Evolutionary conservation across 164 flowering plant genomes (phyloP).

Genomic region (Chimonanthus salicifolius): DNA sequence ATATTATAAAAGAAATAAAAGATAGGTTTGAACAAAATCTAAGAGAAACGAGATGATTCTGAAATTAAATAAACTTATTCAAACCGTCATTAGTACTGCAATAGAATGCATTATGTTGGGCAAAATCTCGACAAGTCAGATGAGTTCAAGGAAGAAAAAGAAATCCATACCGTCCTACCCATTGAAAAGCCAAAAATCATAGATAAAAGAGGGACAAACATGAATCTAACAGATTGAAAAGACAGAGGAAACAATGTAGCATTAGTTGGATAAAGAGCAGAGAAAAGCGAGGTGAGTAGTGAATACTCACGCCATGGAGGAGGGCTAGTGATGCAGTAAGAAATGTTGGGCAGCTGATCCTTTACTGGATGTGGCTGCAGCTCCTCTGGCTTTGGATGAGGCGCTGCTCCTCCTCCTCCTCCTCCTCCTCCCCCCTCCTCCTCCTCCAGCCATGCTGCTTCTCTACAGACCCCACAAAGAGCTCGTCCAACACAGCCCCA

Average conservation of each 20-base stretch:
- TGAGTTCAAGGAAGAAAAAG: neutral
- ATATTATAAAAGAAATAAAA: neutral
- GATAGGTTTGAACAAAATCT: neutral
- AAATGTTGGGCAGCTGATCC: constrained; percentile 65
- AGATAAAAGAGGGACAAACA: neutral
- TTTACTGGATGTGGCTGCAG: constrained; percentile 64
- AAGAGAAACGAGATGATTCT: neutral
- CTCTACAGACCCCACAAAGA: neutral
- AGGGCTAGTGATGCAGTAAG: constrained; percentile 78
- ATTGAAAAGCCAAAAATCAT: neutral
- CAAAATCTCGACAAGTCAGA: neutral
- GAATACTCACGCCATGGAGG: constrained; percentile 80
- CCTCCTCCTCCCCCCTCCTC: constrained; percentile 16
- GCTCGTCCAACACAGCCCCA: neutral
- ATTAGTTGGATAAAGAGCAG: neutral
- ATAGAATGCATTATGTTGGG: neutral
- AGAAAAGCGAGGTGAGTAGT: neutral
- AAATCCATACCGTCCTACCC: neutral
- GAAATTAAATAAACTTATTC: neutral
- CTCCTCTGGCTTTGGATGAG: constrained; percentile 69
- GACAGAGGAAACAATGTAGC: neutral
- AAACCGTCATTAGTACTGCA: neutral
- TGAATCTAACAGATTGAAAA: no score
- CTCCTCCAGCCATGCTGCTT: constrained; percentile 2
- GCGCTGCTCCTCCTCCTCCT: constrained; percentile 44